These are phyloP conservation scores for Hanseniaspora hatyaiensis DNA, from an alignment of 805 yeast species.

Conservation along the genomic window DNA sequence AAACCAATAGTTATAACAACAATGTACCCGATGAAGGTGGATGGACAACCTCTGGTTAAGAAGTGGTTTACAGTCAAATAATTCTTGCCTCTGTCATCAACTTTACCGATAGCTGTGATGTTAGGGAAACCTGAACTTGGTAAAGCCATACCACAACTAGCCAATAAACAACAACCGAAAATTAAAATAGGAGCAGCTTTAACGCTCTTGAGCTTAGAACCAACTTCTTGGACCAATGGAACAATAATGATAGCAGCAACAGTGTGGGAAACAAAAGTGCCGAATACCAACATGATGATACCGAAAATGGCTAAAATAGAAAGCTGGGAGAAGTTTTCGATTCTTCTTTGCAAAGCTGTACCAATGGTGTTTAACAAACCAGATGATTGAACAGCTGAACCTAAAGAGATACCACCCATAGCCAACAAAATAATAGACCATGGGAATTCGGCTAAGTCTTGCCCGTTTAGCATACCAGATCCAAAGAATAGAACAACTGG, in stretches of 20 bases:
- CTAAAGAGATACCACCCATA: conserved; percentile 94
- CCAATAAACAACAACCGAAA: conserved; percentile 45
- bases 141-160: conserved; percentile 93
- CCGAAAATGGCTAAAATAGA: conserved; percentile 76
- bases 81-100: conserved; percentile 82
- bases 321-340: conserved; percentile 50
- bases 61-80: conserved; percentile 73
- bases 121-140: conserved; percentile 99
- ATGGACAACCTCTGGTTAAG: conserved; percentile 82
- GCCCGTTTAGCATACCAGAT: conserved; percentile 67
- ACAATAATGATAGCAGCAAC: conserved; percentile 89
- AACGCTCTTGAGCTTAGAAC: conserved; percentile 53
- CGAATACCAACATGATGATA: conserved; percentile 65
- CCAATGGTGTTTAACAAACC: conserved; percentile 79
- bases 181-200: conserved; percentile 48
- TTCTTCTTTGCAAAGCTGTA: conserved; percentile 46
- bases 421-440: conserved; percentile 94
- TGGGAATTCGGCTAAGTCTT: conserved; percentile 85
- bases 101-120: conserved; percentile 90
- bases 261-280: conserved; percentile 92
- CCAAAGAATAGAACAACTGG: conserved; percentile 85
- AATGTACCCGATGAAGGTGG: conserved; percentile 61
- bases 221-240: conserved; percentile 82
- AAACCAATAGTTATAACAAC: conserved; percentile 72
- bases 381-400: conserved; percentile 85